A percentile compares a stretch with the other conserved stretches of the same genome.
Evolutionary conservation across 2,329 filamentous ascomycete genomes (phyloP).

Genomic region (Claviceps monticola): DNA sequence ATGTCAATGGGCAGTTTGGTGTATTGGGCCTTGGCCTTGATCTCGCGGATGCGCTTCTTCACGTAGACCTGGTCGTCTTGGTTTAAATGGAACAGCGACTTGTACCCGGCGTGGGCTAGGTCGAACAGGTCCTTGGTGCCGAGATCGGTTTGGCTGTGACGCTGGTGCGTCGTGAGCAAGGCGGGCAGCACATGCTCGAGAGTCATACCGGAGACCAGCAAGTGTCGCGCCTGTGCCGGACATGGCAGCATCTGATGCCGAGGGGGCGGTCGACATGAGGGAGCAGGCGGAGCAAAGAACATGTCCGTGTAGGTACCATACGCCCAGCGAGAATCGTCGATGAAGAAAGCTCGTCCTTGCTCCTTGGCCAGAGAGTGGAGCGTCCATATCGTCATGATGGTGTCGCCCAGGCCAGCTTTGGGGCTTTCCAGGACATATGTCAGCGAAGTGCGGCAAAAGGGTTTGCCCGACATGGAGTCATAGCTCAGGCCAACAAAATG

Average conservation of each 20-base stretch:
- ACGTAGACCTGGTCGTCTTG: constrained; percentile 54
- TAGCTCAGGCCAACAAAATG: constrained; percentile 34
- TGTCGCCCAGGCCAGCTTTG: constrained; percentile 64
- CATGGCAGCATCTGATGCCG: constrained; percentile 65
- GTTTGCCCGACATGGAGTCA: constrained; percentile 29
- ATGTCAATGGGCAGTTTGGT: constrained; percentile 24
- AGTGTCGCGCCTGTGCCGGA: constrained; percentile 59
- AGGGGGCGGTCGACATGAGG: constrained; percentile 58
- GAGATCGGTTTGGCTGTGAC: constrained; percentile 11
- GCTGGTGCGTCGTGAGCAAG: constrained; percentile 24
- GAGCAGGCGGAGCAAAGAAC: constrained; percentile 52
- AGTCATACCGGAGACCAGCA: constrained; percentile 60
- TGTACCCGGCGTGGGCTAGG: constrained; percentile 56
- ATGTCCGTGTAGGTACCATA: constrained; percentile 64
- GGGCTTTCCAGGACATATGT: constrained; percentile 63
- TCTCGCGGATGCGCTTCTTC: constrained; percentile 38
- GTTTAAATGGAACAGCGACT: constrained; percentile 58
- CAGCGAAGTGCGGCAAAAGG: constrained; percentile 55
- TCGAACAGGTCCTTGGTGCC: constrained; percentile 44
- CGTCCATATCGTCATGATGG: constrained; percentile 69
- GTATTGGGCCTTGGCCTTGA: constrained; percentile 33
- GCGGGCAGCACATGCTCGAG: constrained; percentile 49
- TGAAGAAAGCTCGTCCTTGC: constrained; percentile 65
- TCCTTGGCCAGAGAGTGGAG: constrained; percentile 66
- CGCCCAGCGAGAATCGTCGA: constrained; percentile 73